Base-by-base conservation (phyloP, 2,329 filamentous ascomycete species). In the Dothideomycetes sp. region DNA sequence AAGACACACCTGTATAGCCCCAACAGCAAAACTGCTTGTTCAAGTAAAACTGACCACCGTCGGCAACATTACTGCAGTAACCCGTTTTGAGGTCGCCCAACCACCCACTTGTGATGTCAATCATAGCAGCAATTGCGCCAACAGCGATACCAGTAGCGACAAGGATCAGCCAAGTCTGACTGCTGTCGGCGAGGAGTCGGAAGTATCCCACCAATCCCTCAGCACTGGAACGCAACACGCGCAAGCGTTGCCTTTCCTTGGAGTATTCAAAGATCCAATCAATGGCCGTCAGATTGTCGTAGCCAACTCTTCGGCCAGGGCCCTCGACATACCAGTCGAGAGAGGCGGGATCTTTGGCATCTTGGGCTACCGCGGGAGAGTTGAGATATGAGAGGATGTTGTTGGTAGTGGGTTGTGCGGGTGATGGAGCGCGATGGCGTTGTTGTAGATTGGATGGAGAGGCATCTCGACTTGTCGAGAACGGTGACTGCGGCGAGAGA, bases 251-350 rank as follows among this genome's bases (percentile, higher is more conserved):
- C 15, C 91, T 78, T 65, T 98, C 91, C 61, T 95, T 95, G 38
- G 84, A 91, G 58, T 96, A 94, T 62, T 98, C 91, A 54, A 94
- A 96, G 57, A 96, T 96, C 91, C 91, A 98, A 67, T 98, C 91
- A 59, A 98, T 98, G 44, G 91, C 89, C 12, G 89, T 95, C 59
- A 95, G 70, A 64, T 98, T 84, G 56, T 95, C 89, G 65, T 98
- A 98, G 41, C 84, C 89, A 25, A 95, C 88, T 40, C 86, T 76
- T 39, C 86, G 77, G 1, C 88, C 88, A 0, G 85, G 87, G 1
- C 86, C 87, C 61, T 95, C 89, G 33, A 82, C 73, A 57, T 93
- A 84, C 89, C 89, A 96, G 61, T 96, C 89, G 15, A 67, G 50
- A 0, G 60, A 60, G 11, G 50, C 56, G 17, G 60, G 58, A 47